A percentile compares a stretch with the other conserved stretches of the same genome.
Conservation (phyloP, 371 early-diverging fungal species). For the Rhizomucor miehei region DNA sequence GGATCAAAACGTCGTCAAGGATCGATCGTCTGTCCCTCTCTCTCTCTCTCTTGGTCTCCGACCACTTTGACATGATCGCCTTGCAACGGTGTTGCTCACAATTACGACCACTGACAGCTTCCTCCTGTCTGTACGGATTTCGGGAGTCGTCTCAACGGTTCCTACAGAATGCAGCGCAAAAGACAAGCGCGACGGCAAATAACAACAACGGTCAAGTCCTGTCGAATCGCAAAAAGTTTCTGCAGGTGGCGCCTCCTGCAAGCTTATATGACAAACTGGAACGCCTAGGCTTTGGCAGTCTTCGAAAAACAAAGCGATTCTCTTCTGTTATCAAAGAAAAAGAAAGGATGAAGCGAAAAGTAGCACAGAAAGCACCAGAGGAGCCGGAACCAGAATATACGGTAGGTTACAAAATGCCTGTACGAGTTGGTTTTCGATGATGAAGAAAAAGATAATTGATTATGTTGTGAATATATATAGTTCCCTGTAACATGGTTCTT, state of each 20-base stretch:
- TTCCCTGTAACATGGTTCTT: constrained; percentile 62
- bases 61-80: no score
- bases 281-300: constrained; percentile 39
- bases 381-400: constrained; percentile 31
- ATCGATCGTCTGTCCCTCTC: no score
- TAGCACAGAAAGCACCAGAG: constrained; percentile 9
- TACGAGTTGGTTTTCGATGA: no score
- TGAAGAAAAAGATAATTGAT: no score
- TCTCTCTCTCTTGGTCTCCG: no score
- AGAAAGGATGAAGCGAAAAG: constrained; percentile 9
- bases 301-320: constrained; percentile 39
- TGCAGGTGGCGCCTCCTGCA: constrained; percentile 36
- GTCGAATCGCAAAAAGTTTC: constrained; percentile 50
- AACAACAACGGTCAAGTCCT: constrained; percentile 5
- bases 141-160: neutral
- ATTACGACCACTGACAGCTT: no score
- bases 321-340: constrained; percentile 21
- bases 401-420: constrained; percentile 21
- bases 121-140: no score
- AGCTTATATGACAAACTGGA: constrained; percentile 40
- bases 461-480: constrained; percentile 14
- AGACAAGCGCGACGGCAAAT: neutral
- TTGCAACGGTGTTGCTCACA: no score
- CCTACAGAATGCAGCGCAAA: neutral
- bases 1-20: no score